Evolutionary conservation across 139 green algal genomes (phyloP).

Genomic region (Volvox africanus): DNA sequence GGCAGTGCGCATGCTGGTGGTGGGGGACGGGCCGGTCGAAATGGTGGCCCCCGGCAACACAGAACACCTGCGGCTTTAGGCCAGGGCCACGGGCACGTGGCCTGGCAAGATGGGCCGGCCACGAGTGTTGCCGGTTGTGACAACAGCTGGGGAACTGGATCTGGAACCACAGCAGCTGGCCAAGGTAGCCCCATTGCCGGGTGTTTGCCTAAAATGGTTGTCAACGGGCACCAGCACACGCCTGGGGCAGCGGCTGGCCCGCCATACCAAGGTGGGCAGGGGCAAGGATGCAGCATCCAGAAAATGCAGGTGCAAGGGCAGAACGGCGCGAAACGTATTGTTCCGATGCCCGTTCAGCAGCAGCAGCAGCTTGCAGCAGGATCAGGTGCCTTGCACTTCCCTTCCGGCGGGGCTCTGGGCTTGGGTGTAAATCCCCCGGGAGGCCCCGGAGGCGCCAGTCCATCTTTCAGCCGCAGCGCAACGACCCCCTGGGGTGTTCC

Average conservation of each 20-base stretch:
- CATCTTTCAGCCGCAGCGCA: not conserved
- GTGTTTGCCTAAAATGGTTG: not conserved
- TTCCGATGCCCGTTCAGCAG: not conserved
- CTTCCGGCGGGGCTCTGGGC: not conserved
- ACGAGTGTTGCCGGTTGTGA: not conserved
- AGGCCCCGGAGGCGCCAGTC: not conserved
- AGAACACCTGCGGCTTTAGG: not conserved
- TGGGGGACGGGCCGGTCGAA: not conserved
- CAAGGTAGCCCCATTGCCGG: not conserved
- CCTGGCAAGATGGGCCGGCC: not conserved
- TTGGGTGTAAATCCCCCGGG: not conserved
- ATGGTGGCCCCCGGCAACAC: not conserved
- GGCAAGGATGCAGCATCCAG: not conserved
- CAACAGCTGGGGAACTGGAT: conserved; percentile 1
- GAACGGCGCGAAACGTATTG: conserved; percentile 5
- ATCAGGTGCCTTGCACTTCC: not conserved
- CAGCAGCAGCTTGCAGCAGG: not conserved
- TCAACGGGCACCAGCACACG: not conserved
- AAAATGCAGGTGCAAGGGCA: not conserved
- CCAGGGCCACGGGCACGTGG: not conserved
- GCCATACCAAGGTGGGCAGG: not conserved
- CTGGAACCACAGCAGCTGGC: no score
- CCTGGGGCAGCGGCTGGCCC: not conserved
- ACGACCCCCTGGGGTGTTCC: conserved; percentile 12
- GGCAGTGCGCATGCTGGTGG: not conserved